phyloP scores from a whole-genome alignment of 148 eudicot species.

The Drosera capensis region DNA sequence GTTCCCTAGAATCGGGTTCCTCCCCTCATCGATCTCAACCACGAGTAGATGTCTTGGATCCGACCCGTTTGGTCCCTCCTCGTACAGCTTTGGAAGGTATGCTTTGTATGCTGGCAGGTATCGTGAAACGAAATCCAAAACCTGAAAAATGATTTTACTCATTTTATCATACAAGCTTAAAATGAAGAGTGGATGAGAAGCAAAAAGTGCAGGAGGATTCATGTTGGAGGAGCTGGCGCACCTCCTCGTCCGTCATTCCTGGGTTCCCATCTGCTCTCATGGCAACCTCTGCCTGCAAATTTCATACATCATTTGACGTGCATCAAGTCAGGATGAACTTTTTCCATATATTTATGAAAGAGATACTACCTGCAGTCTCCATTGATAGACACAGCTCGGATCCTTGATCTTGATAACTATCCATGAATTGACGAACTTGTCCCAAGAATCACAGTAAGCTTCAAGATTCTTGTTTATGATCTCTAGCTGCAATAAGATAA shows the following conservation, averaged over 20 bases:
- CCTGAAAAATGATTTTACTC: conserved; percentile 21
- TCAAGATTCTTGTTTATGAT: conserved; percentile 54
- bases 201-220: neutral
- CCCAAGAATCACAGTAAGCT: conserved; percentile 82
- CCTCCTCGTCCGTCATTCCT: conserved; percentile 93
- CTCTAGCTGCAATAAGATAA: conserved; percentile 46
- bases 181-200: neutral
- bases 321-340: neutral
- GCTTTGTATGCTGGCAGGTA: conserved; percentile 95
- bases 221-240: neutral
- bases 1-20: conserved; percentile 68
- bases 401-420: conserved; percentile 87
- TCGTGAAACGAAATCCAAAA: conserved; percentile 86
- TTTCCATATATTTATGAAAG: neutral
- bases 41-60: conserved; percentile 53
- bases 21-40: conserved; percentile 84
- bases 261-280: conserved; percentile 86
- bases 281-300: conserved; percentile 83
- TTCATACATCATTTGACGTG: neutral
- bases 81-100: conserved; percentile 77
- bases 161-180: neutral
- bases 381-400: conserved; percentile 72
- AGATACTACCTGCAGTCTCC: conserved; percentile 81
- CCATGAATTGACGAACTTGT: conserved; percentile 74
- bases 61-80: conserved; percentile 82